phyloP scores from a whole-genome alignment of 2,329 filamentous ascomycete species.

The Alternaria infectoria region DNA sequence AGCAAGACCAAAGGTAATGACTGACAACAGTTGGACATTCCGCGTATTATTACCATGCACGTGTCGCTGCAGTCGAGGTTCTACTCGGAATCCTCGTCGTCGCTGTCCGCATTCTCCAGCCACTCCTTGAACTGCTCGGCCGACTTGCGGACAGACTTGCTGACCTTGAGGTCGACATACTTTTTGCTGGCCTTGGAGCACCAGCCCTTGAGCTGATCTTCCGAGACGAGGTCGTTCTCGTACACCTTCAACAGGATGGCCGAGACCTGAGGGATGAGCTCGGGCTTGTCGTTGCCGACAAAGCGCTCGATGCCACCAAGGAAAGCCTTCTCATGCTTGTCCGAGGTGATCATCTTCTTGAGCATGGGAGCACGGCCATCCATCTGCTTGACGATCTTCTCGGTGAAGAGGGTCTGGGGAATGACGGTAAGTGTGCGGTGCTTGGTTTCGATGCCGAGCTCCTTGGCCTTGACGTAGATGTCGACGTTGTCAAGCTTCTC shows the following conservation, averaged over 20 bases:
- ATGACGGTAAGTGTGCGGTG: slow-evolving; percentile 92
- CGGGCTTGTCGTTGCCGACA: slow-evolving; percentile 79
- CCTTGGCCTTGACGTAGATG: slow-evolving; percentile 96
- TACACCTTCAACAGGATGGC: slow-evolving; percentile 91
- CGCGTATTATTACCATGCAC: slow-evolving; percentile 5
- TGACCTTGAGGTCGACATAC: slow-evolving; percentile 87
- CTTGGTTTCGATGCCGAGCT: slow-evolving; percentile 92
- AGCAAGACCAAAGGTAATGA: slow-evolving; percentile 14
- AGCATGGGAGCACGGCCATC: slow-evolving; percentile 82
- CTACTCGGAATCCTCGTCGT: slow-evolving; percentile 48
- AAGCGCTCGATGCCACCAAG: slow-evolving; percentile 95
- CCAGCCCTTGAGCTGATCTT: slow-evolving; percentile 90
- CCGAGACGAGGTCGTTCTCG: slow-evolving; percentile 84
- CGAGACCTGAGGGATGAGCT: slow-evolving; percentile 77
- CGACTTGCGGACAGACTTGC: slow-evolving; percentile 94
- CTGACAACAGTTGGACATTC: slow-evolving; percentile 12
- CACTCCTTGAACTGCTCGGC: slow-evolving; percentile 93
- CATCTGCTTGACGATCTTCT: slow-evolving; percentile 88
- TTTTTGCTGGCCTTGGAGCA: slow-evolving; percentile 97
- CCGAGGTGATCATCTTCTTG: slow-evolving; percentile 89
- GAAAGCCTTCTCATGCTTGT: slow-evolving; percentile 94
- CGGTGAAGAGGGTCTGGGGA: slow-evolving; percentile 90
- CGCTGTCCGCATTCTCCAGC: slow-evolving; percentile 80
- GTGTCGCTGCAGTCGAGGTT: not conserved
- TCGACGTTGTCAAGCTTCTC: slow-evolving; percentile 84